Base-by-base conservation (phyloP, 1,139 yeast species). In the Sugiyamaella neomexicana region DNA sequence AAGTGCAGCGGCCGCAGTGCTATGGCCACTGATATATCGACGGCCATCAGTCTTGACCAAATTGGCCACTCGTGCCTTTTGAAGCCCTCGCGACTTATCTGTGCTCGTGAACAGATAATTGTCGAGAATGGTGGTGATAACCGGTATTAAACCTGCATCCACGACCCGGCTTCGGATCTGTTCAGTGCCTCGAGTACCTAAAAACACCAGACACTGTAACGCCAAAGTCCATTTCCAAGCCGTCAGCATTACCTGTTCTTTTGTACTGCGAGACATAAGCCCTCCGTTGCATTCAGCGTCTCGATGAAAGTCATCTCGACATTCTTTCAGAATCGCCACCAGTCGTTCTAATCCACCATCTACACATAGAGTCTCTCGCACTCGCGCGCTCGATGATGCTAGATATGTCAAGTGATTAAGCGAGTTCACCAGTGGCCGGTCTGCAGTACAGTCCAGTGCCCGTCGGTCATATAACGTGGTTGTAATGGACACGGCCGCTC, bases 161-260 rank as follows among this genome's bases (percentile, higher is more conserved):
- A 90, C 97, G 6, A 93, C 89, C 62, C 93, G 83, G 62, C 86
- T 84, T 48, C 99, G 77, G 50, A 90, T 88, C 55, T 77, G 76
- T 69, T 91, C 97, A 1, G 95, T 83, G 31, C 99, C 99, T 62
- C 98, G 78, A 1, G 97, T 91, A 13, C 97, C 97, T 27, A 93
- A 82, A 58, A 90, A 79, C 0, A 91, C 96, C 57, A 93, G 74
- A 66, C 97, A 90, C 72, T 93, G 98, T 67, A 93, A 84, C 0
- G 97, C 89, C 57, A 93, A 74, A 5, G 96, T 89, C 99, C 99
- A 93, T 72, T 91, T 93, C 97, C 97, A 91, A 0, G 96, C 93
- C 15, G 84, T 79, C 55, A 88, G 73, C 23, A 85, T 78, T 58
- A 79, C 67, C 49, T 66, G 52, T 31, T 54, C 57, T 13, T 44